Evolutionary conservation across 257 asterid genomes (phyloP), one percentile per base, ranked within the genome.

Genomic region (Gynochthodes officinalis): DNA sequence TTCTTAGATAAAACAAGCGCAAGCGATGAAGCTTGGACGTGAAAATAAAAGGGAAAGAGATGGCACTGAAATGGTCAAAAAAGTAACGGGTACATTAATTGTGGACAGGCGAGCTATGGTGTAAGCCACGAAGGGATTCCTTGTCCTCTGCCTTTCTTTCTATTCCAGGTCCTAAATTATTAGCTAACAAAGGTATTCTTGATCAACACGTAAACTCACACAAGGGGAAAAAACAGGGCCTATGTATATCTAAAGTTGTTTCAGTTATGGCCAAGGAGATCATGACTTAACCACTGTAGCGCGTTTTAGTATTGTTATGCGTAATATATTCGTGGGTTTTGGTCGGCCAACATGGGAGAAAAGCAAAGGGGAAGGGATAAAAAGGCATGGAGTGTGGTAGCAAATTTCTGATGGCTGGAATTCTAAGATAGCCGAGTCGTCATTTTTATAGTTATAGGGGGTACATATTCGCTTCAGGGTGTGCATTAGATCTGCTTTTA

Each of bases 51-150:
- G n/a, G n/a, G 54, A 4, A 48, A 48, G 1, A 18, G 76, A 59
- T 67, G 70, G 80, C 76, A 75, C 78, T 76, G 73, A 77, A 76
- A 69, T 69, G 85, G 86, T 78, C 77, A 75, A 81, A 77, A n/a
- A 80, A 64, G 70, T 6, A 35, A 48, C 53, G 42, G 15, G 64
- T 14, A 28, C 13, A 19, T 44, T 42, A 5, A 39, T 25, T 6
- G n/a, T 73, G 7, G 39, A 59, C 74, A 75, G 4, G 42, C 58
- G 30, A 64, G 23, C 42, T 59, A 10, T 52, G 64, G 73, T 53
- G 63, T 67, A 54, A 74, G 67, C 65, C 79, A 65, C 67, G 21
- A 71, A 70, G 54, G 59, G 71, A 35, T 70, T 70, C 72, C 73
- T 42, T 33, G n/a, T 32, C 32, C 46, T 4, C 35, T 61, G 11